phyloP scores from a whole-genome alignment of 139 green algal species.

The Diplosphaera chodatii region DNA sequence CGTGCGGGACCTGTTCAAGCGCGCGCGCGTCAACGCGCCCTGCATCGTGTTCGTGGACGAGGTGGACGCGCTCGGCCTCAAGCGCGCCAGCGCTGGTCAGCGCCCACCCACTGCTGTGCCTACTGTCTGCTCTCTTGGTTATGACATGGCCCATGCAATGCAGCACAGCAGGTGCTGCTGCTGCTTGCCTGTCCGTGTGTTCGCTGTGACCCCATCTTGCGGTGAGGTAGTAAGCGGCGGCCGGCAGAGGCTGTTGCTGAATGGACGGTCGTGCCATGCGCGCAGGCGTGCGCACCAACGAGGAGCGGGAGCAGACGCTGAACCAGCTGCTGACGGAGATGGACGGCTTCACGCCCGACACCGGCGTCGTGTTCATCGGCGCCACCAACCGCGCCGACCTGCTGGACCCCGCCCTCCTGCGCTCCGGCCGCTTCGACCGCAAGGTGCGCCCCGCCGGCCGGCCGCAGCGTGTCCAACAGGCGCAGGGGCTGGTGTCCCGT shows the following conservation, averaged over 20 bases:
- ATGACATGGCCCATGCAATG: too few species aligned
- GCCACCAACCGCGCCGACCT: conserved; percentile 90
- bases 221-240: too few species aligned
- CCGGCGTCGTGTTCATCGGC: conserved; percentile 92
- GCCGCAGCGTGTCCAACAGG: too few species aligned
- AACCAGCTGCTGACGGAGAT: conserved; percentile 99
- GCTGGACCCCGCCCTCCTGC: conserved; percentile 76
- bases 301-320: conserved; percentile 86
- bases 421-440: conserved; percentile 89
- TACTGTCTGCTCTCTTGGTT: background rate
- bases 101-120: too few species aligned
- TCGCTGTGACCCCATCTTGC: too few species aligned
- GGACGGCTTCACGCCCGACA: conserved; percentile 93
- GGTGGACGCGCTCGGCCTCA: conserved; percentile 90
- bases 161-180: too few species aligned
- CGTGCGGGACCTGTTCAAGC: conserved; percentile 93
- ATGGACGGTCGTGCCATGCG: background rate
- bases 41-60: conserved; percentile 99
- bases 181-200: too few species aligned
- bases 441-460: too few species aligned
- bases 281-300: conserved; percentile 41
- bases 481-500: too few species aligned
- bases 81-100: conserved; percentile 65
- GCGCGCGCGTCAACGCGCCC: conserved; percentile 74
- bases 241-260: too few species aligned